Percentiles rank a stretch among this genome's conserved stretches.
phyloP scores from a whole-genome alignment of 257 asterid species.

The Solanum medicagineum region DNA sequence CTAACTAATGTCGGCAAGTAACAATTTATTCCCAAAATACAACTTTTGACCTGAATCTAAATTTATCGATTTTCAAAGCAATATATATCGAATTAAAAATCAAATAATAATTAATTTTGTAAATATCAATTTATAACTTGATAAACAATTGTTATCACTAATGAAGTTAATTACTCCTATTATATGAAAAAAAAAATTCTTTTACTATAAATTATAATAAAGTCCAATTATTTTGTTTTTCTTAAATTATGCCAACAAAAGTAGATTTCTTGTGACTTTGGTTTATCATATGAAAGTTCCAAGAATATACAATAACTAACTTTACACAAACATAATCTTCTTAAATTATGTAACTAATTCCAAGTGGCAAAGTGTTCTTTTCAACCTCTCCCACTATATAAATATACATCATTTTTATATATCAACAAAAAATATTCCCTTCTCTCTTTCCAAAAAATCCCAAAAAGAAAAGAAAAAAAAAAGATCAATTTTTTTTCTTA shows the following conservation, averaged over 20 bases:
- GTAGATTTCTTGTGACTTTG: slow-evolving; percentile 39
- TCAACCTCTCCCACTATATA: slow-evolving; percentile 12
- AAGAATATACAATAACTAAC: slow-evolving; percentile 35
- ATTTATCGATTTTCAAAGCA: neutral
- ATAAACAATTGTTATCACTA: neutral
- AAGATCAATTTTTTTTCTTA: neutral
- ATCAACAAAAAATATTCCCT: neutral
- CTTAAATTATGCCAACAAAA: slow-evolving; percentile 4
- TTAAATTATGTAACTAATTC: slow-evolving; percentile 22
- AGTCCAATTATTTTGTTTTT: neutral
- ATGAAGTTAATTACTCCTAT: neutral
- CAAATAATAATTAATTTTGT: too few relatives aligned
- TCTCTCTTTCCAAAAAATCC: neutral
- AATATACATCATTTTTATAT: neutral
- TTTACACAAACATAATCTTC: slow-evolving; percentile 31
- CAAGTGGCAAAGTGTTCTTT: slow-evolving; percentile 25
- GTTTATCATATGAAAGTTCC: slow-evolving; percentile 27
- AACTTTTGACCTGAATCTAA: too few relatives aligned
- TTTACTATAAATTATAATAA: neutral
- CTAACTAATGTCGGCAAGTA: too few relatives aligned
- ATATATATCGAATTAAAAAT: too few relatives aligned
- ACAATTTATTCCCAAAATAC: neutral
- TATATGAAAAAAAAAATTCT: neutral
- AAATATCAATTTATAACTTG: neutral
- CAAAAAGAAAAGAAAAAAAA: neutral